Evolutionary conservation across 177 flowering plant genomes (phyloP), one percentile per base, ranked within the genome.

Genomic region (Telopea speciosissima): DNA sequence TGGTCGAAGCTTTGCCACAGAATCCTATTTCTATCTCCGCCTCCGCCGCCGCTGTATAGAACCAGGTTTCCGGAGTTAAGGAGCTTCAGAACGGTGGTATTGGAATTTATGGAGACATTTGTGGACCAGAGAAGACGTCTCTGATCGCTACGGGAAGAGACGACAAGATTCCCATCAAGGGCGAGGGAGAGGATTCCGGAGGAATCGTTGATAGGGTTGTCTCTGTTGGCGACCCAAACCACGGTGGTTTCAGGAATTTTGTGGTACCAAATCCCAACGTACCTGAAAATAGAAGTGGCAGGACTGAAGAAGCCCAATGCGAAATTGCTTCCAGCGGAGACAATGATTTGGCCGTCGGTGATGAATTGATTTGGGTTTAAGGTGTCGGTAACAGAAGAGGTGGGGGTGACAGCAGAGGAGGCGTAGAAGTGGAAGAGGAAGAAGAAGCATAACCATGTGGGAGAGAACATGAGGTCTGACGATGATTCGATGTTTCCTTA

Each of bases 221-320:
- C 78, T 63, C 85, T 74, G 72, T 85, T 85, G 1, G 85, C 85
- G 1, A 83, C 83, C 85, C 87, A 85, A 0, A 81, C 75, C 4
- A 75, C 68, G 0, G 82, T 73, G 17, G 63, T 72, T 3, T 24
- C 77, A 11, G 77, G 17, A 24, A 78, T 60, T 25, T 73, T 74
- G 42, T 70, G 8, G 31, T 69, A 83, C 85, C 87, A 84, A 26
- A 81, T 72, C 17, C 87, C 85, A 5, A 85, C 49, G 31, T 83
- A 85, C 3, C 80, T 72, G n/a, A 31, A n/a, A 11, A 17, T 69
- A 8, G 83, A 78, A 52, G 72, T 77, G 1, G 71, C 80, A 10
- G 83, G 83, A 24, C 70, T 77, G 83, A 84, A 82, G 82, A 84
- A 84, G 3, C 83, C 85, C 5, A 82, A 67, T 0, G 73, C 77